Base-by-base conservation (phyloP, 169 alveolate species). In the Plasmodium billcollinsi region DNA sequence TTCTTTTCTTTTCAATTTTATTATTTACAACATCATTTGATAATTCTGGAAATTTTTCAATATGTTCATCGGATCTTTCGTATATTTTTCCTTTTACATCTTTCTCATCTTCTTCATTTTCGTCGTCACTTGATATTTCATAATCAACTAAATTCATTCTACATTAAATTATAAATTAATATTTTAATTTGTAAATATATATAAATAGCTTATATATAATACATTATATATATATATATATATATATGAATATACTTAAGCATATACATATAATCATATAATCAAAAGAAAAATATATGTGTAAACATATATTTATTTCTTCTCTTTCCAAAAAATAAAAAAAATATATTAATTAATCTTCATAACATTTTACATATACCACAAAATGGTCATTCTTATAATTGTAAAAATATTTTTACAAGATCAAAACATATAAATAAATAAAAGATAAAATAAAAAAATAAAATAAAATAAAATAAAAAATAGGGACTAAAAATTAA, bases 91-190 rank as follows among this genome's bases (percentile, higher is more conserved):
- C 62, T 52, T 52, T 52, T 52, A 14, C 62, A 52, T 56, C 65
- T 18, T 14, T 14, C 7, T 56, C 29, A 6, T 14, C 21, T 56
- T 56, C 1, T 54, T 29, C 74, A 11, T 9, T 45, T 29, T 83
- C 91, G 1, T 83, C 91, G 20, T 83, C 91, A 54, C 83, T 83
- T 49, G 91, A 83, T 69, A 83, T 21, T 69, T 83, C 91, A 62
- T 83, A 83, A 33, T 83, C 91, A 24, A 83, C 91, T 63, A 83
- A 83, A 58, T 69, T 83, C 91, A 83, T 83, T 72, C 73, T 67
- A 67, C 7, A 39, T 20, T 12, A n/a, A 54, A 49, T 61, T 21
- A 47, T 45, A 61, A 56, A 73, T 39, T 39, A 39, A 39, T 39
- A 39, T 39, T 39, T 21, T 11, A 12, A 29, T 5, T 45, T 14